Percentiles rank a stretch among this genome's conserved stretches.
Conservation (phyloP, 2,329 filamentous ascomycete genomes). For the Periglandula ipomoeae region DNA sequence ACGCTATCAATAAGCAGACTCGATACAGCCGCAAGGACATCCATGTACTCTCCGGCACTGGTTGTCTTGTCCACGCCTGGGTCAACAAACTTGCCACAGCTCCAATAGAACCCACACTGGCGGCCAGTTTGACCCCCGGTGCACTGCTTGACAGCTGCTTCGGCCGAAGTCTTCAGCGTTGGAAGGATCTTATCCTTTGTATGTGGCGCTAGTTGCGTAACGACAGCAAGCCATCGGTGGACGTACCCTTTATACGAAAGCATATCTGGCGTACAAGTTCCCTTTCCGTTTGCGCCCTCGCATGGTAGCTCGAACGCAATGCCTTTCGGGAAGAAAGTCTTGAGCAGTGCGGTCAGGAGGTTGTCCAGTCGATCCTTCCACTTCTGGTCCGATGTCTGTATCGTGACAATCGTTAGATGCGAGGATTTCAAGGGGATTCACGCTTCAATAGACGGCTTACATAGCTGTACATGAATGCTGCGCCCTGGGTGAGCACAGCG, state of each 20-base stretch:
- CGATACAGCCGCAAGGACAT: constrained; percentile 45
- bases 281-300: constrained; percentile 34
- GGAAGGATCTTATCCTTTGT: constrained; percentile 39
- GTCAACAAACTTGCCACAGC: constrained; percentile 24
- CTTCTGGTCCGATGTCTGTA: constrained; percentile 21
- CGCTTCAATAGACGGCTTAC: constrained; percentile 27
- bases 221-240: constrained; percentile 55
- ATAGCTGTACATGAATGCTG: constrained; percentile 60
- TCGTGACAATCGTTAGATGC: constrained; percentile 25
- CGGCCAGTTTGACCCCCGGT: constrained; percentile 28
- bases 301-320: constrained; percentile 60
- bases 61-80: constrained; percentile 2
- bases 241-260: constrained; percentile 59
- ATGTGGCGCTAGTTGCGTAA: constrained; percentile 53
- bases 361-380: constrained; percentile 42
- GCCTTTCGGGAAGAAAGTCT: constrained; percentile 43
- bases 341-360: constrained; percentile 39
- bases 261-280: constrained; percentile 54
- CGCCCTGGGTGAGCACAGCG: constrained; percentile 51
- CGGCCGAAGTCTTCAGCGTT: constrained; percentile 33
- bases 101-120: constrained; percentile 55
- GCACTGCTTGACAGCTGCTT: constrained; percentile 44
- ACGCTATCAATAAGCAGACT: constrained; percentile 35
- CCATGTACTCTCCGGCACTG: constrained; percentile 8
- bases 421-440: constrained; percentile 13